phyloP scores from a whole-genome alignment of 2,329 filamentous ascomycete genomes.

The Alternaria infectoria region DNA sequence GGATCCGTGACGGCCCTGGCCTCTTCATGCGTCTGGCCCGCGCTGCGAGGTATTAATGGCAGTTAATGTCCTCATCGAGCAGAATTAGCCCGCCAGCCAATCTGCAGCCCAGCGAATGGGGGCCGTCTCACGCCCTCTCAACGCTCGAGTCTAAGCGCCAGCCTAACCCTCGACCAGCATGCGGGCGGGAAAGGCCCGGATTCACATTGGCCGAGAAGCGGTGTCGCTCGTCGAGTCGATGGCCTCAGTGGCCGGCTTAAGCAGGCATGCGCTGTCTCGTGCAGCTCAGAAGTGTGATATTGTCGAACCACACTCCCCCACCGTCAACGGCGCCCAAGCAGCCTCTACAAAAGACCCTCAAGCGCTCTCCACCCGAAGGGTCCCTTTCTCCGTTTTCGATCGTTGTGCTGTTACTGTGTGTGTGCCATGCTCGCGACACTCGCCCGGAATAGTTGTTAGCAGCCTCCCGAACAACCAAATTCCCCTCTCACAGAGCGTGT shows the following conservation, averaged over 20 bases:
- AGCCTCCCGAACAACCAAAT: conserved; percentile 18
- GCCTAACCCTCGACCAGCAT: conserved; percentile 30
- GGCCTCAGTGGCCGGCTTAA: conserved; percentile 36
- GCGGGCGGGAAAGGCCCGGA: conserved; percentile 34
- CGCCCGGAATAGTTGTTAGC: conserved; percentile 31
- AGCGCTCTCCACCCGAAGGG: conserved; percentile 52
- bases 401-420: conserved; percentile 37
- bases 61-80: conserved; percentile 31
- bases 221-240: conserved; percentile 28
- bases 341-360: conserved; percentile 52
- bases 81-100: conserved; percentile 27
- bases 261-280: conserved; percentile 40
- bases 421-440: conserved; percentile 40
- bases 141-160: conserved; percentile 44
- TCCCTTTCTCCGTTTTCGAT: conserved; percentile 45
- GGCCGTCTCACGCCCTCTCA: conserved; percentile 32
- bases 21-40: conserved; percentile 21
- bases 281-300: conserved; percentile 39
- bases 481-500: conserved; percentile 24
- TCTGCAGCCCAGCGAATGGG: conserved; percentile 37
- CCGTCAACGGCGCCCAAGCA: conserved; percentile 36
- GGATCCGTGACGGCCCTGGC: conserved; percentile 20
- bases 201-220: conserved; percentile 38
- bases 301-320: conserved; percentile 42
- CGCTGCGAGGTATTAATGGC: conserved; percentile 42